Evolutionary conservation across 2,329 filamentous ascomycete genomes (phyloP).

Genomic region (Colletotrichum sp.): DNA sequence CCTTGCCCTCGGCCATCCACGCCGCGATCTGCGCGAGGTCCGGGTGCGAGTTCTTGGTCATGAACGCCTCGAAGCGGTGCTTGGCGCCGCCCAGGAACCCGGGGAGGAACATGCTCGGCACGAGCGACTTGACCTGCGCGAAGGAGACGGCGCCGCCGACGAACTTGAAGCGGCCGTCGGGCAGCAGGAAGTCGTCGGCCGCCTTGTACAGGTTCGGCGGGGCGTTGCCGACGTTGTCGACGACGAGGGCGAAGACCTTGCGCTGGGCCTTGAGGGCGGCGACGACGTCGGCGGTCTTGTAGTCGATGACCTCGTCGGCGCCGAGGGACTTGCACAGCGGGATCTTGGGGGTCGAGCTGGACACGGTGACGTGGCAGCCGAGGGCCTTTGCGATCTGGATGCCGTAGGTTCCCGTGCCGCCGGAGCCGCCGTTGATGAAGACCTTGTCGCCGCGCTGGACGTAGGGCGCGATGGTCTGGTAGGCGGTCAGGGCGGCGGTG

Average conservation of each 20-base stretch:
- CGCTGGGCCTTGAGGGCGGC: conserved; percentile 50
- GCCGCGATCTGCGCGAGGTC: conserved; percentile 55
- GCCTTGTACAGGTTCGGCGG: conserved; percentile 57
- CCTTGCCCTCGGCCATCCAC: conserved; percentile 62
- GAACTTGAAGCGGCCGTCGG: conserved; percentile 53
- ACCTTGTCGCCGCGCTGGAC: conserved; percentile 59
- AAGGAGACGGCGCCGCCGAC: conserved; percentile 47
- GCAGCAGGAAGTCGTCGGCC: conserved; percentile 53
- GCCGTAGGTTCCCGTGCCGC: conserved; percentile 64
- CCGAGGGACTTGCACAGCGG: conserved; percentile 63
- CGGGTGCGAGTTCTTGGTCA: conserved; percentile 43
- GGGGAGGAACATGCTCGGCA: conserved; percentile 31
- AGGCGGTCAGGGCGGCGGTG: conserved; percentile 52
- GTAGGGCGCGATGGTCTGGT: conserved; percentile 51
- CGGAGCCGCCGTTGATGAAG: conserved; percentile 70
- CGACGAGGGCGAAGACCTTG: conserved; percentile 51
- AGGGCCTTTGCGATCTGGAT: conserved; percentile 69
- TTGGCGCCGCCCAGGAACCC: conserved; percentile 43
- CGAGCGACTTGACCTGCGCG: conserved; percentile 26
- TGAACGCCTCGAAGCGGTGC: conserved; percentile 44
- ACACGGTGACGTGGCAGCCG: conserved; percentile 64
- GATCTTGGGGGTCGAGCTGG: conserved; percentile 64
- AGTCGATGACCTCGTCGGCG: conserved; percentile 70
- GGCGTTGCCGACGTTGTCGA: conserved; percentile 64
- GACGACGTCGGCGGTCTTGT: conserved; percentile 55